Evolutionary conservation across 805 yeast species (phyloP).

Genomic region (Pichia cephalocereana): DNA sequence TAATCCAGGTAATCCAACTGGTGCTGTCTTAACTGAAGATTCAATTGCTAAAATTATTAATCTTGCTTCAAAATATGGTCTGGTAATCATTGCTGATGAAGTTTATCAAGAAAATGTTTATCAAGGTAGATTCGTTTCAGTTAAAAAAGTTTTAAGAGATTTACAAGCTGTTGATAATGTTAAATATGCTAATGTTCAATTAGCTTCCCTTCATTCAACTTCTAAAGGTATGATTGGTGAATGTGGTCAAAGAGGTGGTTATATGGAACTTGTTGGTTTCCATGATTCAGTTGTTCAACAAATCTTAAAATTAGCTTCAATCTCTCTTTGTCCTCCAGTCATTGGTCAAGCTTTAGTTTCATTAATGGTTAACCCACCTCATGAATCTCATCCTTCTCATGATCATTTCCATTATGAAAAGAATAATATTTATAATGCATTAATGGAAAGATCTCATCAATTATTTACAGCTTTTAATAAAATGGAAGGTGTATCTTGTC

Average conservation of each 20-base stretch:
- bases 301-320: constrained; percentile 78
- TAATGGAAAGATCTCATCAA: constrained; percentile 52
- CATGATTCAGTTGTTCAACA: constrained; percentile 57
- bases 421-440: constrained; percentile 47
- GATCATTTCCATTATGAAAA: constrained; percentile 59
- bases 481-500: constrained; percentile 79
- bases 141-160: constrained; percentile 68
- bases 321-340: constrained; percentile 88
- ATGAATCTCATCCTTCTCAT: constrained; percentile 64
- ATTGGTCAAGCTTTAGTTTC: constrained; percentile 92
- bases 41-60: constrained; percentile 64
- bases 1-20: constrained; percentile 99
- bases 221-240: constrained; percentile 97
- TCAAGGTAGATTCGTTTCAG: constrained; percentile 71
- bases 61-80: constrained; percentile 76
- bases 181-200: constrained; percentile 60
- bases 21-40: constrained; percentile 59
- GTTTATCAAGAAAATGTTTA: constrained; percentile 94
- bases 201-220: constrained; percentile 93
- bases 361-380: constrained; percentile 89
- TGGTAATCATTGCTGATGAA: constrained; percentile 92
- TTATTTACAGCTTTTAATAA: constrained; percentile 62
- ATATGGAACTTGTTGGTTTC: constrained; percentile 89
- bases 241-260: constrained; percentile 99
- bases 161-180: constrained; percentile 44